Conservation (phyloP, 2,329 filamentous ascomycete species). For the Clarireedia homoeocarpa region DNA sequence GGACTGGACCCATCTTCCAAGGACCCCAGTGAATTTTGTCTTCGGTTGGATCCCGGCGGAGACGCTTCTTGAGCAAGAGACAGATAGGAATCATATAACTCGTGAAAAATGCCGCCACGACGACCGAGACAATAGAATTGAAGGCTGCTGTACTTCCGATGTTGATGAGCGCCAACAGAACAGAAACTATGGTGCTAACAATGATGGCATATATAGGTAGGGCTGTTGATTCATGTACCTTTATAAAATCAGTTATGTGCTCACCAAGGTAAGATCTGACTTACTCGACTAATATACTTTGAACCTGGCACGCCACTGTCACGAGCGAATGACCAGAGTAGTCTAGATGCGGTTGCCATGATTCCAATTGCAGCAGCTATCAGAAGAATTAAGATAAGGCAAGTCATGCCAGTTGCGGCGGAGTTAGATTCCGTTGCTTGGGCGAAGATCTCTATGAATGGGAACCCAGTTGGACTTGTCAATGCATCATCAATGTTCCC, state of each 20-base stretch:
- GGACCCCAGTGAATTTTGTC: conserved; percentile 12
- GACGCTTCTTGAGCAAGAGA: conserved; percentile 35
- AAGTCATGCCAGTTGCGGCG: conserved; percentile 40
- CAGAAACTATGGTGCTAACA: conserved; percentile 28
- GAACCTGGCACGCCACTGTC: conserved; percentile 37
- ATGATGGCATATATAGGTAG: conserved; percentile 19
- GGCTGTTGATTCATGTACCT: conserved; percentile 12
- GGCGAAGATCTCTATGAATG: conserved; percentile 45
- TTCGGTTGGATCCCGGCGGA: conserved; percentile 17
- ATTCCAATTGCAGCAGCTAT: conserved; percentile 32
- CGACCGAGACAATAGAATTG: conserved; percentile 37
- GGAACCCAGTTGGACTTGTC: conserved; percentile 32
- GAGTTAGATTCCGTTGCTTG: conserved; percentile 37
- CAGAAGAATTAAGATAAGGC: conserved; percentile 34
- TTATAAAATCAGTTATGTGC: not conserved
- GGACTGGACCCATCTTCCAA: conserved; percentile 6
- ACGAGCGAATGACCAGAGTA: conserved; percentile 37
- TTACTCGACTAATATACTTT: conserved; percentile 30
- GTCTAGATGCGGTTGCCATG: conserved; percentile 30
- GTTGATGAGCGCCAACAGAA: conserved; percentile 34
- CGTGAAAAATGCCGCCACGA: conserved; percentile 35
- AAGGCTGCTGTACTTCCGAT: conserved; percentile 36
- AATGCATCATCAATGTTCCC: conserved; percentile 32
- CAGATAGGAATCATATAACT: conserved; percentile 35
- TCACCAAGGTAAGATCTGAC: not conserved